A percentile compares a stretch with the other conserved stretches of the same genome.
These are phyloP conservation scores for Beauveria rudraprayagi DNA, from an alignment of 2,329 filamentous ascomycete species.

Conservation along the genomic window DNA sequence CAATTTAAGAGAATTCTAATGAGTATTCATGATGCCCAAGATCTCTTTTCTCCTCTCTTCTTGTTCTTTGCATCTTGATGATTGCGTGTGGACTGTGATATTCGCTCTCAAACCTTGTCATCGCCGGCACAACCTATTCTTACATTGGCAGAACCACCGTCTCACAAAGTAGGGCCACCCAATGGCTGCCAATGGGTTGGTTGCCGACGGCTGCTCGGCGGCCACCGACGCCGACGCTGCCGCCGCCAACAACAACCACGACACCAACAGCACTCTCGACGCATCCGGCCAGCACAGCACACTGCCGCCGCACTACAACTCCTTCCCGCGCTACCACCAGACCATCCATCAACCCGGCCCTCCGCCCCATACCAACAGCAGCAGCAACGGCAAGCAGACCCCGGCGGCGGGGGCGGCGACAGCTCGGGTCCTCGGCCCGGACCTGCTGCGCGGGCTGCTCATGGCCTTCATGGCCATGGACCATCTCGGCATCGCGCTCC, in stretches of 20 bases:
- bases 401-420: too few species aligned
- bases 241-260: not conserved
- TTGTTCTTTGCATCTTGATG: too few species aligned
- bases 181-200: not conserved
- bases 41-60: too few species aligned
- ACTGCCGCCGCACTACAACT: slow-evolving; percentile 13
- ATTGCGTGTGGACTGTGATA: not conserved
- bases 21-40: not conserved
- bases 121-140: too few species aligned
- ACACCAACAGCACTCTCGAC: not conserved
- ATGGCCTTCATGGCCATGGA: slow-evolving; percentile 38
- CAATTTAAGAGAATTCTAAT: not conserved
- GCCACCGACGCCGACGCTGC: not conserved
- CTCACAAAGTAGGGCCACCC: too few species aligned
- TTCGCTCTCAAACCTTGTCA: not conserved
- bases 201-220: not conserved
- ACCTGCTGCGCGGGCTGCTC: slow-evolving; percentile 36
- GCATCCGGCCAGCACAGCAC: not conserved
- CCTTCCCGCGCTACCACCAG: slow-evolving; percentile 13
- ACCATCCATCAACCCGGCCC: not conserved
- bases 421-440: slow-evolving; percentile 31
- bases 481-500: slow-evolving; percentile 31
- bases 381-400: not conserved
- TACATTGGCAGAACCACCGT: too few species aligned
- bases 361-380: not conserved